Percentiles rank a stretch among this genome's conserved stretches.
Conservation (phyloP, 2,329 filamentous ascomycete genomes). For the Pseudogymnoascus sp. region DNA sequence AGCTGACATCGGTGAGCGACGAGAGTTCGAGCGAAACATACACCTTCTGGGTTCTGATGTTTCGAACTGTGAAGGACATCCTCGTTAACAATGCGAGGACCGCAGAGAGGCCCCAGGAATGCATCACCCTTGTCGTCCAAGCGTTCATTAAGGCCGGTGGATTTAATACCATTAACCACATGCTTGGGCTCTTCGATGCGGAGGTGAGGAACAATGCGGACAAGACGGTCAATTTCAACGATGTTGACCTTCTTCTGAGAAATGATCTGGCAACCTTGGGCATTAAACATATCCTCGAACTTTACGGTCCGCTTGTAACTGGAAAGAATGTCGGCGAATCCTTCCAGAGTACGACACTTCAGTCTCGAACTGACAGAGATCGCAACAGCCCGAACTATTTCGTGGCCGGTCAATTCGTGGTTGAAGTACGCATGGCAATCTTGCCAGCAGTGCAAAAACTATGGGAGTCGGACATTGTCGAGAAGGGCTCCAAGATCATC, state of each 20-base stretch:
- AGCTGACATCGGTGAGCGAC: constrained; percentile 42
- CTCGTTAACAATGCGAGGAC: constrained; percentile 56
- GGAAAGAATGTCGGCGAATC: constrained; percentile 77
- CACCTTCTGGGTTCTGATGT: constrained; percentile 73
- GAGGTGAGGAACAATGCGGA: constrained; percentile 44
- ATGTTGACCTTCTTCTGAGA: constrained; percentile 32
- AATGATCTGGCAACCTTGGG: constrained; percentile 44
- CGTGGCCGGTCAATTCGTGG: constrained; percentile 65
- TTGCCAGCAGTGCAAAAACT: constrained; percentile 67
- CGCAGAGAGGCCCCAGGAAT: constrained; percentile 35
- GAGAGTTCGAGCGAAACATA: constrained; percentile 55
- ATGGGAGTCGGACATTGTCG: constrained; percentile 79
- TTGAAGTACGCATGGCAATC: constrained; percentile 76
- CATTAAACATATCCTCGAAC: constrained; percentile 74
- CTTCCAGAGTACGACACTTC: constrained; percentile 47
- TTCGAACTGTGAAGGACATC: constrained; percentile 70
- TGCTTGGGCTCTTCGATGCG: constrained; percentile 60
- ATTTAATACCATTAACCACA: constrained; percentile 62
- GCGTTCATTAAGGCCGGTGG: constrained; percentile 80
- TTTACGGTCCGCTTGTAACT: constrained; percentile 70
- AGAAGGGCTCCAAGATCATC: constrained; percentile 69
- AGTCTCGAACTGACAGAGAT: constrained; percentile 43
- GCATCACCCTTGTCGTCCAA: constrained; percentile 69
- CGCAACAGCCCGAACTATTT: constrained; percentile 53
- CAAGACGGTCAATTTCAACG: constrained; percentile 34